These are phyloP conservation scores for Cephaloascus albidus DNA, from an alignment of 805 yeast species.

Conservation along the genomic window DNA sequence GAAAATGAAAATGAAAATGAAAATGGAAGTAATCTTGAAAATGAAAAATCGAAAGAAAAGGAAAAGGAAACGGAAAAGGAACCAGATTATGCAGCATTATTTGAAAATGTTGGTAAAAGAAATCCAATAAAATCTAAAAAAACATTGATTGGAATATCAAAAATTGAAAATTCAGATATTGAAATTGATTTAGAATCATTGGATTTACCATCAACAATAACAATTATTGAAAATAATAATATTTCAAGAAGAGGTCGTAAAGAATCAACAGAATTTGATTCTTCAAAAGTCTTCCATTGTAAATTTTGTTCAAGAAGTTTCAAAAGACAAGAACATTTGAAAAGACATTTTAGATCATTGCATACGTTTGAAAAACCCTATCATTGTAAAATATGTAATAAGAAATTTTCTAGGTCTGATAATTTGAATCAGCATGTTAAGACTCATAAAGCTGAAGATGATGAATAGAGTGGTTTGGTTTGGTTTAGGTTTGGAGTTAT, in stretches of 20 bases:
- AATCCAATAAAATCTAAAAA: slow-evolving; percentile 5
- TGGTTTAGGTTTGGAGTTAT: no score
- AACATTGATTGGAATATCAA: background rate
- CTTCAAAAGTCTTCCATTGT: slow-evolving; percentile 51
- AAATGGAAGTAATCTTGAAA: background rate
- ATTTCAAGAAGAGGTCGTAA: slow-evolving; percentile 51
- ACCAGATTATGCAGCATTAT: slow-evolving; percentile 34
- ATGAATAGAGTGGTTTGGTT: no score
- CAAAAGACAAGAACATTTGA: slow-evolving; percentile 70
- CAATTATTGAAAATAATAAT: slow-evolving; percentile 19
- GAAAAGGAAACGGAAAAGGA: slow-evolving; percentile 8
- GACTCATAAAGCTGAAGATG: slow-evolving; percentile 28
- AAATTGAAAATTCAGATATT: slow-evolving; percentile 4
- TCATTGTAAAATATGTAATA: slow-evolving; percentile 50
- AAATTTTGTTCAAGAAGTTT: slow-evolving; percentile 55
- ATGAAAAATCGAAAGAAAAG: slow-evolving; percentile 2
- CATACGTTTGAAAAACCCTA: slow-evolving; percentile 70
- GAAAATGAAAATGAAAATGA: no score
- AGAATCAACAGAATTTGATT: slow-evolving; percentile 52
- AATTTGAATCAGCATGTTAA: slow-evolving; percentile 60
- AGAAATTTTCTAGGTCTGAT: slow-evolving; percentile 59
- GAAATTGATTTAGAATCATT: slow-evolving; percentile 28
- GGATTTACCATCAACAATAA: slow-evolving; percentile 28
- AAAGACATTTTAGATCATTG: slow-evolving; percentile 63
- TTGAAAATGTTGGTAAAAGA: slow-evolving; percentile 32